These are phyloP conservation scores for Penicillium sp. DNA, from an alignment of 2,329 filamentous ascomycete species.

Conservation along the genomic window DNA sequence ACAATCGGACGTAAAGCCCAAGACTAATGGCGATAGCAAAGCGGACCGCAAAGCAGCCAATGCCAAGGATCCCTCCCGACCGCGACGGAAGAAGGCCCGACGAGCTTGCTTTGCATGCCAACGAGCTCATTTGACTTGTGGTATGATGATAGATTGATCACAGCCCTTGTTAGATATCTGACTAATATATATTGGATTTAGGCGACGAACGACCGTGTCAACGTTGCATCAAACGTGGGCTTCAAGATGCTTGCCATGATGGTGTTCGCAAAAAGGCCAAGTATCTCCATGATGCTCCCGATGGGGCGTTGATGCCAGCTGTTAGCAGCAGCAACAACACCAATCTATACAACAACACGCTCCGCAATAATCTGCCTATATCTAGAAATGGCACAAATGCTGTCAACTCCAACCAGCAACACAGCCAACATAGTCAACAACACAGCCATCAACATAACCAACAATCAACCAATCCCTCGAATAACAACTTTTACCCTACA, in stretches of 20 bases:
- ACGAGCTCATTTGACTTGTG: slow-evolving; percentile 94
- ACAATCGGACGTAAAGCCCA: slow-evolving; percentile 46
- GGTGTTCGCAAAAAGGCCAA: slow-evolving; percentile 98
- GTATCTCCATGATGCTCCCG: slow-evolving; percentile 93
- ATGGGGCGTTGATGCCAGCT: slow-evolving; percentile 84
- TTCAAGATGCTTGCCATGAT: slow-evolving; percentile 90
- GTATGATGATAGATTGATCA: slow-evolving; percentile 58
- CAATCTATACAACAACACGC: slow-evolving; percentile 52
- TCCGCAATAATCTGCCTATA: slow-evolving; percentile 35
- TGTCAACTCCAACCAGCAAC: slow-evolving; percentile 26
- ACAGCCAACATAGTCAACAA: slow-evolving; percentile 3
- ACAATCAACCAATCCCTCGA: slow-evolving; percentile 22
- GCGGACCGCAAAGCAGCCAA: slow-evolving; percentile 60
- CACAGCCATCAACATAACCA: not conserved
- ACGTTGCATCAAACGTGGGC: slow-evolving; percentile 87
- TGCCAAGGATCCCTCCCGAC: slow-evolving; percentile 85
- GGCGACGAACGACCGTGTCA: slow-evolving; percentile 94
- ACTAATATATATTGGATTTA: slow-evolving; percentile 40
- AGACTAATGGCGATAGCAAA: slow-evolving; percentile 51
- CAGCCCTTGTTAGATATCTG: slow-evolving; percentile 7
- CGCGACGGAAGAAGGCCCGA: slow-evolving; percentile 91
- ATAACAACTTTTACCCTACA: slow-evolving; percentile 36
- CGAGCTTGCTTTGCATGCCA: slow-evolving; percentile 96
- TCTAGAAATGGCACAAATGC: slow-evolving; percentile 34
- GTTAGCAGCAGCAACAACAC: slow-evolving; percentile 68